Conservation (phyloP, 352 stramenopile species). For the Phytophthora pistaciae region DNA sequence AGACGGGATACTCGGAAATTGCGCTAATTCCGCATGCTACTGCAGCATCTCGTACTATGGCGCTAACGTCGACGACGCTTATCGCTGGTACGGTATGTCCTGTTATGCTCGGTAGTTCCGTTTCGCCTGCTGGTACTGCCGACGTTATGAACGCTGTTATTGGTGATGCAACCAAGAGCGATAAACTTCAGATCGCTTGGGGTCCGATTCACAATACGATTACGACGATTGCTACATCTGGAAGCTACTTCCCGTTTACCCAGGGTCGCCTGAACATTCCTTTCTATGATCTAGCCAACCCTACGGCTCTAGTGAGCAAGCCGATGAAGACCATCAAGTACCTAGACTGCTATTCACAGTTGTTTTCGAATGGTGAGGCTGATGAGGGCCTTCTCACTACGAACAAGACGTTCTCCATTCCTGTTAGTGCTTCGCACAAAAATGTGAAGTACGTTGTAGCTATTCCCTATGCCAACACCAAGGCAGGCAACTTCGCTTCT, state of each 20-base stretch:
- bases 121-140: background rate
- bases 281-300: slow-evolving; percentile 40
- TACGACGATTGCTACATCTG: background rate
- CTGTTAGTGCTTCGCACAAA: background rate
- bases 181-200: background rate
- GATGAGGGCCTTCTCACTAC: slow-evolving; percentile 3
- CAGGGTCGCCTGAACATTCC: slow-evolving; percentile 23
- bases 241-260: background rate
- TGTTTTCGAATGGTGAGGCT: slow-evolving; percentile 13
- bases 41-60: too few species aligned
- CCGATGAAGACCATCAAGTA: slow-evolving; percentile 35
- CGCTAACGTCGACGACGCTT: background rate
- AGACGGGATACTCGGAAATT: too few species aligned
- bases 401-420: background rate
- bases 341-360: slow-evolving; percentile 31
- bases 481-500: background rate
- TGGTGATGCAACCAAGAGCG: background rate
- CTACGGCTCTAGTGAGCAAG: slow-evolving; percentile 28
- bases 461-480: background rate
- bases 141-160: background rate
- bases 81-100: background rate
- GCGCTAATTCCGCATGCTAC: too few species aligned
- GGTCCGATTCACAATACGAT: slow-evolving; percentile 4
- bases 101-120: background rate
- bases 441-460: background rate